These are phyloP conservation scores for Apiotrichum sp. DNA, from an alignment of 1,284 basidiomycete species.

Conservation along the genomic window DNA sequence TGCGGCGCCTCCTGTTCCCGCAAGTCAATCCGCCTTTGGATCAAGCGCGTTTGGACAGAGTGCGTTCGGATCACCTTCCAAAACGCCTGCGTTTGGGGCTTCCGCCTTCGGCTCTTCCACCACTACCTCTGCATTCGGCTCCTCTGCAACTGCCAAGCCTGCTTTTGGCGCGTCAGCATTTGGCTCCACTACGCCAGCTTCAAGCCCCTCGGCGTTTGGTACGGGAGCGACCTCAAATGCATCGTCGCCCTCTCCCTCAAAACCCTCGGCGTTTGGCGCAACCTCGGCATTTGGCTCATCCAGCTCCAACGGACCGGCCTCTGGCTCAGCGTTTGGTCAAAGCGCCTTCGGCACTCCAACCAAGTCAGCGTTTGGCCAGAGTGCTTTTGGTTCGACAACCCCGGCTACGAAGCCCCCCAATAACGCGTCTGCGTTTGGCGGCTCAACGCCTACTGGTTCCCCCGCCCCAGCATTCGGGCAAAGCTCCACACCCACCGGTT, in stretches of 20 bases:
- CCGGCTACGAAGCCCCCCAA: neutral
- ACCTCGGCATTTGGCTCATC: slow-evolving; percentile 7
- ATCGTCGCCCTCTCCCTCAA: neutral
- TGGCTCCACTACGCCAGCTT: slow-evolving; percentile 1
- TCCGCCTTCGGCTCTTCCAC: slow-evolving; percentile 13
- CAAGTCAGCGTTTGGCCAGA: slow-evolving; percentile 11
- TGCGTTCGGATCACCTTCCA: slow-evolving; percentile 4
- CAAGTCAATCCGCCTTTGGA: neutral
- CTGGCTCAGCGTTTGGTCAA: neutral
- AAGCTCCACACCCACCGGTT: neutral
- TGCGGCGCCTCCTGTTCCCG: neutral
- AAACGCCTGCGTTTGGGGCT: neutral
- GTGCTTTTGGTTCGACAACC: slow-evolving; percentile 6
- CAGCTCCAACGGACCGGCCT: slow-evolving; percentile 7
- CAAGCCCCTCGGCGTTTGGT: neutral
- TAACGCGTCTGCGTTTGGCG: neutral
- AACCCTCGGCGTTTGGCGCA: slow-evolving; percentile 1
- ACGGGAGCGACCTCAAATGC: neutral
- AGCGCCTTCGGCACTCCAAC: slow-evolving; percentile 6
- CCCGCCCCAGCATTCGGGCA: neutral
- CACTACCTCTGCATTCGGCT: slow-evolving; percentile 5
- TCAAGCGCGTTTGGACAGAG: slow-evolving; percentile 20
- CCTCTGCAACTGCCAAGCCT: neutral
- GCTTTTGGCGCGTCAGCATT: slow-evolving; percentile 2
- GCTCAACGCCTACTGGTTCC: neutral